Evolutionary conservation across 1,284 basidiomycete genomes (phyloP).

Genomic region (Singerocomus inundabilis): DNA sequence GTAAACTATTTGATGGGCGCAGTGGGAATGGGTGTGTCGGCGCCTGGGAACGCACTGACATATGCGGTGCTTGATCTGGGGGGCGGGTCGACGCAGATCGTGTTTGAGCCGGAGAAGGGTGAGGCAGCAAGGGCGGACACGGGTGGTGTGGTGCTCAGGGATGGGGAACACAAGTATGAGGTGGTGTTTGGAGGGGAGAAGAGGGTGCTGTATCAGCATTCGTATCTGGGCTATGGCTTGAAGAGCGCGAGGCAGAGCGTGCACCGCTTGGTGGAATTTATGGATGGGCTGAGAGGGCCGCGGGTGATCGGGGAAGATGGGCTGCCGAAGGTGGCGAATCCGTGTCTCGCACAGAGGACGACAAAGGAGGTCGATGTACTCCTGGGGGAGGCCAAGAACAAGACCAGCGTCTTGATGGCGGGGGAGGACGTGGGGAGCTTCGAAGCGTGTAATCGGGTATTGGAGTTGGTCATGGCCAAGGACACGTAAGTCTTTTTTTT

Average conservation of each 20-base stretch:
- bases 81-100: slow-evolving; percentile 97
- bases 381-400: slow-evolving; percentile 47
- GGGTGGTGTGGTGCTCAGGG: slow-evolving; percentile 50
- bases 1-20: slow-evolving; percentile 89
- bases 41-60: slow-evolving; percentile 52
- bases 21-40: slow-evolving; percentile 51
- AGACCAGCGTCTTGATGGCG: slow-evolving; percentile 75
- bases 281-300: slow-evolving; percentile 52
- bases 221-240: slow-evolving; percentile 93
- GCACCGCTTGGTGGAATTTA: slow-evolving; percentile 89
- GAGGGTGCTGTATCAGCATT: slow-evolving; percentile 89
- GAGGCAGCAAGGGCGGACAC: slow-evolving; percentile 27
- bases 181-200: slow-evolving; percentile 72
- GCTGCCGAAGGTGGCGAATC: slow-evolving; percentile 49
- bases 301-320: slow-evolving; percentile 10
- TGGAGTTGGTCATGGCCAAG: slow-evolving; percentile 95
- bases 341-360: slow-evolving; percentile 77
- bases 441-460: slow-evolving; percentile 80
- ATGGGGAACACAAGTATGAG: slow-evolving; percentile 94
- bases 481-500: slow-evolving; percentile 68
- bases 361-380: slow-evolving; percentile 68
- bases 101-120: slow-evolving; percentile 83
- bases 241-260: slow-evolving; percentile 88
- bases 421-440: slow-evolving; percentile 81
- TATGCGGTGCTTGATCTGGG: slow-evolving; percentile 96